Base-by-base conservation (phyloP, 2,329 filamentous ascomycete species). In the Torrubiella hemipterigena region DNA sequence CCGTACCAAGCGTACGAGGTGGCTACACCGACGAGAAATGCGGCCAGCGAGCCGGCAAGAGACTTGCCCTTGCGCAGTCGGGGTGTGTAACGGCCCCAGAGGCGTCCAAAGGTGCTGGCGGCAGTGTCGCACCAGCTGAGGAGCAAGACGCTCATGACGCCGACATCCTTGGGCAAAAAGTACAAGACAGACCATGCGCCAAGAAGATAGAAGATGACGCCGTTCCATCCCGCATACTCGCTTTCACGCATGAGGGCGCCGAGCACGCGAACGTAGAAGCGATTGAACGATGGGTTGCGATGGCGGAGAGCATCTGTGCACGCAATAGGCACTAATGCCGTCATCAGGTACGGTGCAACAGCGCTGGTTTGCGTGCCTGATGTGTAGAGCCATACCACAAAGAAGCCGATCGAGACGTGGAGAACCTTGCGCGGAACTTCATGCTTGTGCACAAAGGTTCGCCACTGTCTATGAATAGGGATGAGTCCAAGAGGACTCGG, bases 71-170 rank as follows among this genome's bases (percentile, higher is more conserved):
- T 71, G 38, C 91, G 75, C 33, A 98, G 71, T 31, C 81, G 73
- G 22, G 83, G 83, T 3, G 91, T 98, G 51, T 95, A 87, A 39
- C 80, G 73, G 25, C 91, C 91, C 59, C 83, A 96, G 11, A 89
- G 64, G 33, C 91, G 74, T 32, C 91, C 91, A 49, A 98, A 87
- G 0, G 91, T 98, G 51, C 81, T 91, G 30, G 91, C 91, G 21
- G 91, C 91, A 2, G 91, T 96, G 54, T 98, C 91, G 58, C 91
- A 98, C 91, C 91, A 98, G 50, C 83, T 93, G 16, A 98, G 73
- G 24, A 98, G 70, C 46, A 98, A 65, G 26, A 96, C 81, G 38
- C 81, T 78, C 65, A 96, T 80, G 29, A 93, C 80, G 7, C 80
- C 86, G 16, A 98, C 72, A 47, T 98, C 91, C 60, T 96, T 98